phyloP scores from a whole-genome alignment of 139 green algal species.

The Closterium sp. region DNA sequence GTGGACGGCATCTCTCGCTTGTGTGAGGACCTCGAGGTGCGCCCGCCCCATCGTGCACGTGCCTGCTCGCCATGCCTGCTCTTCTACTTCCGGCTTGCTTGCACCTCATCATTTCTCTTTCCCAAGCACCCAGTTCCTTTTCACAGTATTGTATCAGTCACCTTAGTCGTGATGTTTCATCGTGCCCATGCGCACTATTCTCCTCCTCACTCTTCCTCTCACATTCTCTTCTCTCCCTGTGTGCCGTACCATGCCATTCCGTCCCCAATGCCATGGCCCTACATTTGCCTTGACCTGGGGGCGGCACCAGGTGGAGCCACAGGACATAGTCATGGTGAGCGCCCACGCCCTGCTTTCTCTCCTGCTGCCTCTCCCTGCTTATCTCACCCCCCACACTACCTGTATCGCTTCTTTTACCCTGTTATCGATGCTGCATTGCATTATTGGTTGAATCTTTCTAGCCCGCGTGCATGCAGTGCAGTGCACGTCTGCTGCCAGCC shows the following conservation, averaged over 20 bases:
- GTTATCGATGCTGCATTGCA: not conserved
- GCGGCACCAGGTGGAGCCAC: conserved; percentile 43
- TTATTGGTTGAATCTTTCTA: not conserved
- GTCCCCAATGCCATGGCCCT: not conserved
- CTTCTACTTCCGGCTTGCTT: not conserved
- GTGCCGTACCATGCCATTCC: not conserved
- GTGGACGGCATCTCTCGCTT: conserved; percentile 52
- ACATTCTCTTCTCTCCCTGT: not conserved
- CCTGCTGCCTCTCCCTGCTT: too few species aligned
- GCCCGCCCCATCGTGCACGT: not conserved
- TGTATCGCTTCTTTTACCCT: not conserved
- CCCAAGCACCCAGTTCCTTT: not conserved
- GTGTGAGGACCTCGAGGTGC: conserved; percentile 57
- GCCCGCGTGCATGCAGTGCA: not conserved
- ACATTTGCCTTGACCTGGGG: not conserved
- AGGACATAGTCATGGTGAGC: conserved; percentile 37
- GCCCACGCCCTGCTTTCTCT: not conserved
- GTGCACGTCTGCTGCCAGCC: not conserved
- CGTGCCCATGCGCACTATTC: not conserved
- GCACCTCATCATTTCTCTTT: not conserved
- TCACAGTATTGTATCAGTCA: too few species aligned
- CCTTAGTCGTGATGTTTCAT: not conserved
- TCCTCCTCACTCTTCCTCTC: not conserved
- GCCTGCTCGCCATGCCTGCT: too few species aligned
- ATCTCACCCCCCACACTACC: too few species aligned